Evolutionary conservation across 768 basidiomycete genomes (phyloP).

Genomic region (Coprinellus aureogranulatus): DNA sequence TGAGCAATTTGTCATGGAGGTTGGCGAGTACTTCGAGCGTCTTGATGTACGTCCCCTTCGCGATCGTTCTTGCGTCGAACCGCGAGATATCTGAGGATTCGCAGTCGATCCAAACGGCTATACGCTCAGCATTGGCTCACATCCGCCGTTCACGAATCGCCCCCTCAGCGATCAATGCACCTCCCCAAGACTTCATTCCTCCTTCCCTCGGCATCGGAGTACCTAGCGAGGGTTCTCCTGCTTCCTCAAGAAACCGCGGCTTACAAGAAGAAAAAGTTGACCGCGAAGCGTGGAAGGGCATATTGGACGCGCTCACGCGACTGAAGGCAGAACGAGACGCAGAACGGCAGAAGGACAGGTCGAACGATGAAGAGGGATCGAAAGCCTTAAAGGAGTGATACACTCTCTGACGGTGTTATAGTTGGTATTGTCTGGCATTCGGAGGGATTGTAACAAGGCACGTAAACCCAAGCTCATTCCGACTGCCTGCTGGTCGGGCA

Average conservation of each 20-base stretch:
- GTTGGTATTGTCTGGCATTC: conserved; percentile 1
- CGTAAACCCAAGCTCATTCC: neutral
- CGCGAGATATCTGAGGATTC: neutral
- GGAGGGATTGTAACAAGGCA: neutral
- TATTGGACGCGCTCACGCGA: conserved; percentile 63
- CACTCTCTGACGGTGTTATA: neutral
- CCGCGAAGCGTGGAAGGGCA: conserved; percentile 74
- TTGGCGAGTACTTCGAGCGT: conserved; percentile 82
- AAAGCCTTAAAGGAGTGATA: conserved; percentile 7
- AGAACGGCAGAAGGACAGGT: conserved; percentile 20
- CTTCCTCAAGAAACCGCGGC: conserved; percentile 49
- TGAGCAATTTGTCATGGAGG: conserved; percentile 81
- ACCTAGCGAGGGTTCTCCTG: conserved; percentile 38
- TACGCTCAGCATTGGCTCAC: conserved; percentile 78
- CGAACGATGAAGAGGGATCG: conserved; percentile 12
- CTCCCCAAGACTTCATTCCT: conserved; percentile 68
- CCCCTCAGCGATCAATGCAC: conserved; percentile 84
- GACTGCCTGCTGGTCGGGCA: neutral
- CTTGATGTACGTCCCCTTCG: conserved; percentile 55
- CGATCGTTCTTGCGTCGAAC: neutral
- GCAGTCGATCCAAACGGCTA: conserved; percentile 71
- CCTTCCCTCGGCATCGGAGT: conserved; percentile 77
- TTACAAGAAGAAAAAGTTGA: conserved; percentile 77
- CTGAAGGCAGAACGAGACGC: conserved; percentile 48
- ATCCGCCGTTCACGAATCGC: conserved; percentile 80